Evolutionary conservation across 2,329 filamentous ascomycete species (phyloP).

Genomic region (Aspergillus versicolor): DNA sequence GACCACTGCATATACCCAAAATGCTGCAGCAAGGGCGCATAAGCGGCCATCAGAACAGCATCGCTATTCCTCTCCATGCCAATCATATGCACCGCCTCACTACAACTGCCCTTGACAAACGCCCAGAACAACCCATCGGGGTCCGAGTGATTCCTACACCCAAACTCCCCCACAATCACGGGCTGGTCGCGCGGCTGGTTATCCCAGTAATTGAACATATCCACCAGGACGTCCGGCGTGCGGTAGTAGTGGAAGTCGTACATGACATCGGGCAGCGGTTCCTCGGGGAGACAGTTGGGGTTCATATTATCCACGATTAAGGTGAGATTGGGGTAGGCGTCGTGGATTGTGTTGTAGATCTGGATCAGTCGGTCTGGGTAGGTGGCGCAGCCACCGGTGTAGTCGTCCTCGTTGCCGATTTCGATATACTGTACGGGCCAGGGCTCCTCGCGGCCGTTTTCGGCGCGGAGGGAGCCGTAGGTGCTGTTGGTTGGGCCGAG

Average conservation of each 20-base stretch:
- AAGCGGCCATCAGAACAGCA: conserved; percentile 36
- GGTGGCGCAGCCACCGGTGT: conserved; percentile 51
- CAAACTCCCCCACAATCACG: conserved; percentile 33
- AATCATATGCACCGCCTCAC: conserved; percentile 64
- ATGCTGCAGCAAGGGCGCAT: conserved; percentile 39
- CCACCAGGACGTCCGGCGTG: conserved; percentile 51
- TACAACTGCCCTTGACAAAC: conserved; percentile 52
- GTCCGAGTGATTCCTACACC: conserved; percentile 23
- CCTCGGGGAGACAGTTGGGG: conserved; percentile 25
- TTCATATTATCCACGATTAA: conserved; percentile 52
- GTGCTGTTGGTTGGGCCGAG: conserved; percentile 50
- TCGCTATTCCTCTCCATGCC: conserved; percentile 46
- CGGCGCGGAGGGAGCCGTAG: conserved; percentile 58
- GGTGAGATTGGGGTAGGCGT: conserved; percentile 55
- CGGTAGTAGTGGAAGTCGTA: conserved; percentile 55
- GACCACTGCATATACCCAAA: conserved; percentile 35
- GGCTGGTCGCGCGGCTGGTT: conserved; percentile 43
- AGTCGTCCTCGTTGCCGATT: conserved; percentile 67
- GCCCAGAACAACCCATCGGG: conserved; percentile 23
- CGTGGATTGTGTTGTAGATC: conserved; percentile 59
- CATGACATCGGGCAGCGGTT: conserved; percentile 37
- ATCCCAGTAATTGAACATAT: conserved; percentile 56
- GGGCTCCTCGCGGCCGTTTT: conserved; percentile 60
- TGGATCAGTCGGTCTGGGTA: conserved; percentile 58
- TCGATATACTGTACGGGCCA: conserved; percentile 62